These are phyloP conservation scores for Phytopythium kandeliae DNA, from an alignment of 352 stramenopile genomes.

Conservation along the genomic window DNA sequence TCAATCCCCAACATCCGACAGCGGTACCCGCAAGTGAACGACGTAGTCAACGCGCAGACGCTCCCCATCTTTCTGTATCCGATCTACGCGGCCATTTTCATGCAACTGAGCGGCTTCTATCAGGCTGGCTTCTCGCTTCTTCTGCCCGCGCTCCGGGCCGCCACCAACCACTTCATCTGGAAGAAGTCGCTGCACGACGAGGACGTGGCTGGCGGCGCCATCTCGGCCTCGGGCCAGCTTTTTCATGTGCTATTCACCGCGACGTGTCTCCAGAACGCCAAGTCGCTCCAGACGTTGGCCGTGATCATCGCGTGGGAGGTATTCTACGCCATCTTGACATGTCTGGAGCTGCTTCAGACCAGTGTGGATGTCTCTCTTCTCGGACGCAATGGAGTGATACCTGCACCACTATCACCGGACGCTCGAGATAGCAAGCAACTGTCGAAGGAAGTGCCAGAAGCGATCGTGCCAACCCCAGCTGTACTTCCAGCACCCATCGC, in stretches of 20 bases:
- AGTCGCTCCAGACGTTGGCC: conserved; percentile 18
- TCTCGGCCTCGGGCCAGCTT: conserved; percentile 12
- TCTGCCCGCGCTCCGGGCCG: conserved; percentile 21
- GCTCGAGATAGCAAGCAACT: too few relatives aligned
- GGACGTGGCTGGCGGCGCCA: conserved; percentile 17
- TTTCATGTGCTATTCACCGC: conserved; percentile 34
- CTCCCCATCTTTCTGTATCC: conserved; percentile 24
- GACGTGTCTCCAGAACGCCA: conserved; percentile 30
- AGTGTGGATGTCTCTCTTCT: not conserved
- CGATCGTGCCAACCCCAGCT: too few relatives aligned
- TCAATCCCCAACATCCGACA: conserved; percentile 2
- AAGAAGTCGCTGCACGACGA: conserved; percentile 12
- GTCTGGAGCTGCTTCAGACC: conserved; percentile 11
- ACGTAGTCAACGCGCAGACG: conserved; percentile 7
- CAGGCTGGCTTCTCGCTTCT: conserved; percentile 25
- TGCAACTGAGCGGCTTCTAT: conserved; percentile 8
- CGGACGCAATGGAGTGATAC: not conserved
- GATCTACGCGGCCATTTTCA: conserved; percentile 22
- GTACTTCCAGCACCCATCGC: not conserved
- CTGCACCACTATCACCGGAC: too few relatives aligned
- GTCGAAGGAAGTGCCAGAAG: too few relatives aligned
- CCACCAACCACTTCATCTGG: conserved; percentile 15
- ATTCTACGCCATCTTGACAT: conserved; percentile 10
- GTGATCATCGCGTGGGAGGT: conserved; percentile 18
- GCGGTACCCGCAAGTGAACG: conserved; percentile 3